Evolutionary conservation across 1,139 yeast species (phyloP).

Genomic region (Kodamaea derodonti): DNA sequence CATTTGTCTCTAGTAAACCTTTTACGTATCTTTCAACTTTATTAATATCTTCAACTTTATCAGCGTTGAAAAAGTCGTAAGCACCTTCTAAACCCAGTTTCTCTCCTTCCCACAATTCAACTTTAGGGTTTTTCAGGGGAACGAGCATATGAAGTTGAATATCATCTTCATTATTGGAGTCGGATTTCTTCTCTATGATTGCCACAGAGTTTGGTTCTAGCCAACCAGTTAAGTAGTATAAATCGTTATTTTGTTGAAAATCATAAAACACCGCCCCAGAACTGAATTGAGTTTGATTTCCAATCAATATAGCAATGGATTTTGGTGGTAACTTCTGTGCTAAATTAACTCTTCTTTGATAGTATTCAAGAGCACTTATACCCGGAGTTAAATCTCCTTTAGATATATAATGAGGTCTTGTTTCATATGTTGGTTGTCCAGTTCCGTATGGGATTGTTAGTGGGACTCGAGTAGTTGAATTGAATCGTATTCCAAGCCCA

Average conservation of each 20-base stretch:
- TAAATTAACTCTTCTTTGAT: slow-evolving; percentile 58
- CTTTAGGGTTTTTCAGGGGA: slow-evolving; percentile 72
- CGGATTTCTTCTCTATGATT: slow-evolving; percentile 58
- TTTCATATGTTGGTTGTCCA: slow-evolving; percentile 87
- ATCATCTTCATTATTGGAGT: slow-evolving; percentile 47
- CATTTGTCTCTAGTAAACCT: slow-evolving; percentile 44
- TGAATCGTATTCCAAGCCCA: no score
- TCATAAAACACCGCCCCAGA: slow-evolving; percentile 89
- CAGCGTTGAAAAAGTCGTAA: slow-evolving; percentile 81
- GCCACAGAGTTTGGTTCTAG: slow-evolving; percentile 85
- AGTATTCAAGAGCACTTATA: slow-evolving; percentile 79
- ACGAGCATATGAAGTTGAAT: slow-evolving; percentile 73
- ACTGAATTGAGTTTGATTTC: slow-evolving; percentile 69
- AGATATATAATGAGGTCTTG: slow-evolving; percentile 70
- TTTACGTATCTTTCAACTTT: slow-evolving; percentile 40
- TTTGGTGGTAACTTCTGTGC: slow-evolving; percentile 56
- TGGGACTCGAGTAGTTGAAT: neutral
- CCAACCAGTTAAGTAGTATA: slow-evolving; percentile 88
- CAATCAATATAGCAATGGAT: slow-evolving; percentile 72
- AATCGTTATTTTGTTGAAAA: slow-evolving; percentile 88
- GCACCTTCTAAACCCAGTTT: slow-evolving; percentile 87
- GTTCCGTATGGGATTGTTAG: slow-evolving; percentile 31
- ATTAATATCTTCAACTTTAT: slow-evolving; percentile 55
- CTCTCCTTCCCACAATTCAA: slow-evolving; percentile 94
- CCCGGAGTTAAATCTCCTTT: slow-evolving; percentile 88